Percentiles rank a stretch among this genome's conserved stretches.
Evolutionary conservation across 371 early-diverging fungal species (phyloP).

Genomic region (Capillidium rhysosporum): DNA sequence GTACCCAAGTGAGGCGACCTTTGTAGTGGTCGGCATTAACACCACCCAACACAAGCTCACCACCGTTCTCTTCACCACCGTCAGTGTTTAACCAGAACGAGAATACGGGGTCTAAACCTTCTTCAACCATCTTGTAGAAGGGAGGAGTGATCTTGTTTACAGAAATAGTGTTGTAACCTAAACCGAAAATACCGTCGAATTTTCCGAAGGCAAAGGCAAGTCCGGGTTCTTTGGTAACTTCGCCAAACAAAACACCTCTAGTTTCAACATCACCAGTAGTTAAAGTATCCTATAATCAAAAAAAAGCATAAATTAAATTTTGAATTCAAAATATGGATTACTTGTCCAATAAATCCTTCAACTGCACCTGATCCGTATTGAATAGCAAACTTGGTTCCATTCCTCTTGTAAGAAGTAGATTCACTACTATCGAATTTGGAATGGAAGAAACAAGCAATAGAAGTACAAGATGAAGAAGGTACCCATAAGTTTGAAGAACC

Average conservation of each 20-base stretch:
- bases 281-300: slow-evolving; percentile 49
- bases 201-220: slow-evolving; percentile 61
- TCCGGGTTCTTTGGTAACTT: slow-evolving; percentile 80
- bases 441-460: slow-evolving; percentile 88
- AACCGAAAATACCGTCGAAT: slow-evolving; percentile 87
- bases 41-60: slow-evolving; percentile 74
- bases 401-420: slow-evolving; percentile 46
- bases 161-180: slow-evolving; percentile 78
- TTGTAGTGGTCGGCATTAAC: slow-evolving; percentile 40
- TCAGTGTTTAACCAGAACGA: slow-evolving; percentile 55
- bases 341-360: slow-evolving; percentile 69
- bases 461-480: slow-evolving; percentile 77
- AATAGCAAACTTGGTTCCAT: slow-evolving; percentile 81
- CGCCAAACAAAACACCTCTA: slow-evolving; percentile 62
- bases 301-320: too few relatives aligned
- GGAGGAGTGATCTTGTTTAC: slow-evolving; percentile 74
- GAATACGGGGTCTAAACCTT: slow-evolving; percentile 55
- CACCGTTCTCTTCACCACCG: slow-evolving; percentile 33
- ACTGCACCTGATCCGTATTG: slow-evolving; percentile 80
- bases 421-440: slow-evolving; percentile 50
- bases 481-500: slow-evolving; percentile 93
- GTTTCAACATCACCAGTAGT: slow-evolving; percentile 47
- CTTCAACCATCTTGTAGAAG: slow-evolving; percentile 72
- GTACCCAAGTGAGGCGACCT: slow-evolving; percentile 58
- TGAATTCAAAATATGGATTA: slow-evolving; percentile 7